Conservation (phyloP, 768 basidiomycete species). For the Hortiboletus campestris region DNA sequence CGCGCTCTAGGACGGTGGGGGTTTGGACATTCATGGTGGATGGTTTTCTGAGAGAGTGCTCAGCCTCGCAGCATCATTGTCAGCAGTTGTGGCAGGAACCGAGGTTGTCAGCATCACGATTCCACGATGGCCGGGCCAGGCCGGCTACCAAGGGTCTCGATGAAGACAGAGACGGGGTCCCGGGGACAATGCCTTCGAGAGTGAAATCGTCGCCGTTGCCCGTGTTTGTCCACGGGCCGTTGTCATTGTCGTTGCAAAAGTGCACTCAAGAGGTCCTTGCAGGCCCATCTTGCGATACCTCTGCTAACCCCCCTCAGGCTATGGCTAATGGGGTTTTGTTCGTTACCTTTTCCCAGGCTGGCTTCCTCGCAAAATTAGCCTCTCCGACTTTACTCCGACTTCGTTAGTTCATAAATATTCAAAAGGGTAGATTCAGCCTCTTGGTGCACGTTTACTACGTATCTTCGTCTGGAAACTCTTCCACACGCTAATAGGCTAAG, state of each 20-base stretch:
- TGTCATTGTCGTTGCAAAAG: neutral
- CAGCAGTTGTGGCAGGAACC: neutral
- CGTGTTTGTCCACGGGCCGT: neutral
- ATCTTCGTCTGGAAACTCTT: neutral
- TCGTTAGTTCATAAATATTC: no score
- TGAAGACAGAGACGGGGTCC: neutral
- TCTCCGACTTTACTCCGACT: no score
- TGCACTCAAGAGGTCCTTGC: neutral
- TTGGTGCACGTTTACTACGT: neutral
- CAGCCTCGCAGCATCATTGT: neutral
- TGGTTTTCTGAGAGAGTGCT: neutral
- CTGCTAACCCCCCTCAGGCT: neutral
- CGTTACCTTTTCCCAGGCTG: slow-evolving; percentile 1
- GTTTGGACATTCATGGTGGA: slow-evolving; percentile 48
- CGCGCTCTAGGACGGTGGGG: slow-evolving; percentile 54
- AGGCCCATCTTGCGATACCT: neutral
- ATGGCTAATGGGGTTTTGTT: neutral
- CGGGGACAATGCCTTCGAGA: neutral
- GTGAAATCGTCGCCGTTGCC: neutral
- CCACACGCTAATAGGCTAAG: no score
- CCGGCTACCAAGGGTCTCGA: neutral
- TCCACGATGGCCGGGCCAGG: slow-evolving; percentile 1
- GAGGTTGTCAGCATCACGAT: slow-evolving; percentile 7
- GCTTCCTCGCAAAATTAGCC: neutral
- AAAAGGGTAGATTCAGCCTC: neutral